Evolutionary conservation across 1,284 basidiomycete genomes (phyloP).

Genomic region (Cutaneotrichosporon dermatis): DNA sequence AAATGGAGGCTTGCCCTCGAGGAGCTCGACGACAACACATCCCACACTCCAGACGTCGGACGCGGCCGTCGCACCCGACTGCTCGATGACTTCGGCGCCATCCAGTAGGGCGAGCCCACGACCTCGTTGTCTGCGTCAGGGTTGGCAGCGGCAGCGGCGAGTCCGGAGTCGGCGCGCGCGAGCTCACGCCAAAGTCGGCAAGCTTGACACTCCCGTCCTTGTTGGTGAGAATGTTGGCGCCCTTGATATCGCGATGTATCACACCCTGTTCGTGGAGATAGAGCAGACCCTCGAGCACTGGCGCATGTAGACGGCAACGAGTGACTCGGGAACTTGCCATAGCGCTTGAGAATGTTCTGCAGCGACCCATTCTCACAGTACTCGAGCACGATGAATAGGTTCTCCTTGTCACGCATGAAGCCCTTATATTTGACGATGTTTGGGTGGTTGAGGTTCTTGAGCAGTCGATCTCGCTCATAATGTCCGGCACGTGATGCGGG

Average conservation of each 20-base stretch:
- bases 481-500: conserved; percentile 91
- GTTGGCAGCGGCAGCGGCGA: conserved; percentile 14
- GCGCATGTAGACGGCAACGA: conserved; percentile 93
- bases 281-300: conserved; percentile 84
- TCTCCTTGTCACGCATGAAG: conserved; percentile 90
- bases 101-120: conserved; percentile 97
- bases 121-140: conserved; percentile 64
- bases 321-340: conserved; percentile 94
- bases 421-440: conserved; percentile 99
- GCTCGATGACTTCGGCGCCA: conserved; percentile 97
- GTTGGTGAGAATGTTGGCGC: conserved; percentile 95
- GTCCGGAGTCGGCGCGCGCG: conserved; percentile 49
- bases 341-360: conserved; percentile 90
- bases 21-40: conserved; percentile 90
- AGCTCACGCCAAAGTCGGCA: conserved; percentile 88
- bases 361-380: conserved; percentile 96
- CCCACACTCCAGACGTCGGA: conserved; percentile 98
- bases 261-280: conserved; percentile 93
- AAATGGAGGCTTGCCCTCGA: conserved; percentile 94
- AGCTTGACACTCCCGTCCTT: conserved; percentile 96
- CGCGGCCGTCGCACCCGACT: conserved; percentile 90
- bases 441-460: conserved; percentile 88
- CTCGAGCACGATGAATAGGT: conserved; percentile 94
- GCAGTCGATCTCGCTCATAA: conserved; percentile 95
- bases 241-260: conserved; percentile 98